Evolutionary conservation across 352 stramenopile genomes (phyloP).

Genomic region (Phytopythium montanum): DNA sequence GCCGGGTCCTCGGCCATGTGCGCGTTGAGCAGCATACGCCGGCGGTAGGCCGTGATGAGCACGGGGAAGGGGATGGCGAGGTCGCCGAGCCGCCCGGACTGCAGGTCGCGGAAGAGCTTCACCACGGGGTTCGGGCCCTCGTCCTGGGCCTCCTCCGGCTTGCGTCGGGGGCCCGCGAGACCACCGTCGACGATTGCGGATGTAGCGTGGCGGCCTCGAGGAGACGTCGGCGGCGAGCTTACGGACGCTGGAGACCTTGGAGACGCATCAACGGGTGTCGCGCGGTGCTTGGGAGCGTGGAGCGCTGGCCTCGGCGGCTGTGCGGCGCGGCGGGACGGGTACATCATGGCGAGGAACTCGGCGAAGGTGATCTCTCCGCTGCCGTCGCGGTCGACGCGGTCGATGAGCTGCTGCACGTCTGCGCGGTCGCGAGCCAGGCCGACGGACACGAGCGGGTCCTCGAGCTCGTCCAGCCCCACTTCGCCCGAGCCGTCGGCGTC

Average conservation of each 20-base stretch:
- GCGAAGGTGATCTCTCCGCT: conserved; percentile 69
- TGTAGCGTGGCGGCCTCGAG: not conserved
- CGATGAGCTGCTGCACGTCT: conserved; percentile 73
- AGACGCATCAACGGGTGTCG: not conserved
- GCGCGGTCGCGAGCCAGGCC: conserved; percentile 68
- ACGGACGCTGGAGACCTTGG: not conserved
- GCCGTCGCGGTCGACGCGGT: conserved; percentile 60
- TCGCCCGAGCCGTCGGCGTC: conserved; percentile 78
- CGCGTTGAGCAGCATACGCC: conserved; percentile 77
- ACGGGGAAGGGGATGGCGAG: conserved; percentile 69
- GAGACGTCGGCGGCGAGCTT: not conserved
- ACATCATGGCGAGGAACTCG: conserved; percentile 72
- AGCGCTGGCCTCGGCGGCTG: conserved; percentile 26
- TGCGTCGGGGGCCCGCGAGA: not conserved
- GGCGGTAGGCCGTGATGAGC: conserved; percentile 74
- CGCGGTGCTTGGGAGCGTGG: conserved; percentile 38
- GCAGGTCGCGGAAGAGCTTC: conserved; percentile 75
- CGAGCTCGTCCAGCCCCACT: conserved; percentile 78
- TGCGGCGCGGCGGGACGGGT: conserved; percentile 35
- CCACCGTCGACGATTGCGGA: not conserved
- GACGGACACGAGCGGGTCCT: conserved; percentile 86
- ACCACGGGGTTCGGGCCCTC: conserved; percentile 51
- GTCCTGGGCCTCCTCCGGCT: not conserved
- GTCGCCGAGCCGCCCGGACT: conserved; percentile 74
- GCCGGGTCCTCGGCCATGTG: conserved; percentile 73